Evolutionary conservation across 2,329 filamentous ascomycete species (phyloP).

Genomic region (Fusarium irregulare): DNA sequence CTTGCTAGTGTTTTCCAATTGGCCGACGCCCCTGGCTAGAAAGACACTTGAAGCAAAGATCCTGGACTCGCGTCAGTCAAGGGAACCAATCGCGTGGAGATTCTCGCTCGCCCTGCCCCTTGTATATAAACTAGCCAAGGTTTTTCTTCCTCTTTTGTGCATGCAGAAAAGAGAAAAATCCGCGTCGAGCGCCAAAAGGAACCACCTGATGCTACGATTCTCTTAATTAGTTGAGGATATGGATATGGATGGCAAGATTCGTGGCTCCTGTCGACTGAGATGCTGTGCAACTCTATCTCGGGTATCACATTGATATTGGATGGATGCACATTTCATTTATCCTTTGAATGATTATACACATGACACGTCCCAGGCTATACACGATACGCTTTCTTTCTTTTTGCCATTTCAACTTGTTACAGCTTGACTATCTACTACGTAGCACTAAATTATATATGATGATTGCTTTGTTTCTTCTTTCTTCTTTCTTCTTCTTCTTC

Average conservation of each 20-base stretch:
- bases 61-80: slow-evolving; percentile 33
- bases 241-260: slow-evolving; percentile 17
- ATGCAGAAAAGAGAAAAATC: slow-evolving; percentile 15
- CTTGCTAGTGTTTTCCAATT: slow-evolving; percentile 11
- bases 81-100: slow-evolving; percentile 25
- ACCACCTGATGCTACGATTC: slow-evolving; percentile 11
- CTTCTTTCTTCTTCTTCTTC: background rate
- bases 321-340: background rate
- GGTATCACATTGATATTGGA: background rate
- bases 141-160: slow-evolving; percentile 17
- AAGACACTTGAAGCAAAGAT: slow-evolving; percentile 33
- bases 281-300: background rate
- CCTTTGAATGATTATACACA: background rate
- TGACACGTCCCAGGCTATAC: slow-evolving; percentile 2
- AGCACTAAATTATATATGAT: background rate
- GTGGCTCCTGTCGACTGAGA: slow-evolving; percentile 13
- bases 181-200: slow-evolving; percentile 33
- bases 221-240: background rate
- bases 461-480: slow-evolving; percentile 25
- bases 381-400: slow-evolving; percentile 21
- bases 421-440: background rate
- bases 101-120: slow-evolving; percentile 13
- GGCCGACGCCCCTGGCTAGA: slow-evolving; percentile 40
- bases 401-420: slow-evolving; percentile 18
- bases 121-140: slow-evolving; percentile 32